Percentiles rank a stretch among this genome's conserved stretches.
Evolutionary conservation across 1,284 basidiomycete species (phyloP).

Genomic region (Heimioporus retisporus): DNA sequence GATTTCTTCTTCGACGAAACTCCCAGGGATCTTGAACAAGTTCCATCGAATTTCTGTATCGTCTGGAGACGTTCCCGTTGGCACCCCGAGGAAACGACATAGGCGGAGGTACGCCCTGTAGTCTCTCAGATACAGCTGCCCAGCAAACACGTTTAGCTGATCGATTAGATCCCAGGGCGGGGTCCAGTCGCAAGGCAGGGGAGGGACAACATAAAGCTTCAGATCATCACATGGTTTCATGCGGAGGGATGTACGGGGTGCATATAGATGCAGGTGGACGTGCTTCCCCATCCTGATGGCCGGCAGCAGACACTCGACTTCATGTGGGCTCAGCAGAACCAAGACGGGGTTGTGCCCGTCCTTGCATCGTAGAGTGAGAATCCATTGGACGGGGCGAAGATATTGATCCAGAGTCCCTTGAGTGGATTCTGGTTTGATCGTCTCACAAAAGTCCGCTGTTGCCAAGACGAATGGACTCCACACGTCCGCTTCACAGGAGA

Average conservation of each 20-base stretch:
- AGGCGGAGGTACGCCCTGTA: constrained; percentile 39
- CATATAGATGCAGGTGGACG: constrained; percentile 52
- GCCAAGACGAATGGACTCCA: constrained; percentile 31
- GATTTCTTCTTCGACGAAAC: not conserved
- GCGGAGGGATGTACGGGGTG: constrained; percentile 44
- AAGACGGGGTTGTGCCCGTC: constrained; percentile 19
- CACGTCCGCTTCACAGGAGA: not conserved
- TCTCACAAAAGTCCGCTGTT: constrained; percentile 35
- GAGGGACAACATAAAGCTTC: constrained; percentile 45
- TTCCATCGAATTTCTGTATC: too few species aligned
- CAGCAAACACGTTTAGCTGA: not conserved
- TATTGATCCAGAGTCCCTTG: constrained; percentile 35
- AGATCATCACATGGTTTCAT: constrained; percentile 50
- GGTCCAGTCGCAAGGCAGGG: not conserved
- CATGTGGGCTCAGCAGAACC: constrained; percentile 53
- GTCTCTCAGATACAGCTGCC: constrained; percentile 12
- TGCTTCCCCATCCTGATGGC: constrained; percentile 41
- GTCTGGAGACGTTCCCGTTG: not conserved
- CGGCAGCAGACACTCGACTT: constrained; percentile 51
- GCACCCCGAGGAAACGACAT: constrained; percentile 6
- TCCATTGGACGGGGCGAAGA: constrained; percentile 53
- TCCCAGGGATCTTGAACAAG: too few species aligned
- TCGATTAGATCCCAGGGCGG: constrained; percentile 3
- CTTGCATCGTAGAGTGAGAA: constrained; percentile 38
- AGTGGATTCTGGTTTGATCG: not conserved